Conservation (phyloP, 2,329 filamentous ascomycete species). For the Neurospora sp. region DNA sequence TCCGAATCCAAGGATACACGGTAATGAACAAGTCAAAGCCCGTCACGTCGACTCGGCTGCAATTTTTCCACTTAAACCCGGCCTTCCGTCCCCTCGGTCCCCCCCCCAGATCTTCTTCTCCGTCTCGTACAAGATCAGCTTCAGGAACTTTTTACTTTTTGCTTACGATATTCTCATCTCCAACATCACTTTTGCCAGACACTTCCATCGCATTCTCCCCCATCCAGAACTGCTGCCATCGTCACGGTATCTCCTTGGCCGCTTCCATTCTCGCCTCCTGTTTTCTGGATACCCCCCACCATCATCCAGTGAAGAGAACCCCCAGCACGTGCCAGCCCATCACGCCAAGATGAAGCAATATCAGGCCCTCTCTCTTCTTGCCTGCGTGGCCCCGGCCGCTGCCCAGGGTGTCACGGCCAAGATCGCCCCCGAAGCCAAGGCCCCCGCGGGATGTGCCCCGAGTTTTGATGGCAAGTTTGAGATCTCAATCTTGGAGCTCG, state of each 20-base stretch:
- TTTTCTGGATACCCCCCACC: background rate
- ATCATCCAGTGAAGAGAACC: background rate
- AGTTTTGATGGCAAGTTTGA: slow-evolving; percentile 45
- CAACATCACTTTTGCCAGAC: background rate
- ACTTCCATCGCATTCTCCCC: background rate
- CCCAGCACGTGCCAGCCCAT: background rate
- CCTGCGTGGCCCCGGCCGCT: slow-evolving; percentile 31
- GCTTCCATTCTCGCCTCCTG: background rate
- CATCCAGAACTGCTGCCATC: background rate
- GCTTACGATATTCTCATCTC: background rate
- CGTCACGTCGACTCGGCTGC: background rate
- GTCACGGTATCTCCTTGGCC: background rate
- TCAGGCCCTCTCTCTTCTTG: slow-evolving; percentile 26
- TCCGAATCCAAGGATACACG: background rate
- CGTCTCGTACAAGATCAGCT: background rate
- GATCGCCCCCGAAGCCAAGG: slow-evolving; percentile 36
- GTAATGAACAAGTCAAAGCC: background rate
- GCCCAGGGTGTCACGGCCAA: slow-evolving; percentile 34
- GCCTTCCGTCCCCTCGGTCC: background rate
- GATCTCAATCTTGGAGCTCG: slow-evolving; percentile 40
- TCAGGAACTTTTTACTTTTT: background rate
- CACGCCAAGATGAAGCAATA: slow-evolving; percentile 25
- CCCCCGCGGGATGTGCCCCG: slow-evolving; percentile 43
- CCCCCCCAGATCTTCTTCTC: background rate
- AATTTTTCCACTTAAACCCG: background rate